These are phyloP conservation scores for Asterophora parasitica DNA, from an alignment of 768 basidiomycete genomes.

Conservation along the genomic window DNA sequence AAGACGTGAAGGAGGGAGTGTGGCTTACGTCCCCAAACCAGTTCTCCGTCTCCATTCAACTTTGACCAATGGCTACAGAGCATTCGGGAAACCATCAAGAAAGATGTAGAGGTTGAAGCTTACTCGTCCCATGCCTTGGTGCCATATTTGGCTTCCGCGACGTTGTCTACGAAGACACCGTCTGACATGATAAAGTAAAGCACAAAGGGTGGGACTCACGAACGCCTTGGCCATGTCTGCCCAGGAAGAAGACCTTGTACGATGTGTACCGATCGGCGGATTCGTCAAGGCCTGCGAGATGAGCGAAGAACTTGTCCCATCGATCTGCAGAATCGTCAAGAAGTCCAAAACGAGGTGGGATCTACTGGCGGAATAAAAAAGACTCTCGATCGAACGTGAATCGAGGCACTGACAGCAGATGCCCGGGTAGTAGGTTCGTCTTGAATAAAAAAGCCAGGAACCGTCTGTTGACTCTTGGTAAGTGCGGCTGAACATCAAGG, in stretches of 20 bases:
- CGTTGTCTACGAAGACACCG: constrained; percentile 52
- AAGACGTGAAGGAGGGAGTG: not conserved
- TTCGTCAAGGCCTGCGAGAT: constrained; percentile 42
- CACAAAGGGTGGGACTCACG: constrained; percentile 40
- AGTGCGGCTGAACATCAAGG: not conserved
- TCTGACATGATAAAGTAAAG: not conserved
- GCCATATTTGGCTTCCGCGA: constrained; percentile 56
- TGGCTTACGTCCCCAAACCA: constrained; percentile 71
- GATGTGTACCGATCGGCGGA: constrained; percentile 29
- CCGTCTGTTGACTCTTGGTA: not conserved
- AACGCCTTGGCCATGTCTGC: constrained; percentile 69
- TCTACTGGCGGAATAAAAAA: constrained; percentile 26
- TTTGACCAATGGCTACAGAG: constrained; percentile 54
- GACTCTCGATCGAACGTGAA: not conserved
- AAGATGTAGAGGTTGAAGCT: constrained; percentile 13
- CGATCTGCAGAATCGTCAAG: constrained; percentile 42
- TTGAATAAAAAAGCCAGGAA: constrained; percentile 9
- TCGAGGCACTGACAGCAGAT: constrained; percentile 1
- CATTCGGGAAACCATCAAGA: not conserved
- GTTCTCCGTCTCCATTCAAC: constrained; percentile 58
- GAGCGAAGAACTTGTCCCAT: constrained; percentile 42
- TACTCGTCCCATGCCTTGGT: constrained; percentile 59
- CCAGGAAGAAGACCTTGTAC: constrained; percentile 65
- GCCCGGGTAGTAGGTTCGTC: constrained; percentile 4
- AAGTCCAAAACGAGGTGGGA: constrained; percentile 58